These are phyloP conservation scores for Halenospora varia DNA, from an alignment of 495 filamentous ascomycete species.

Conservation along the genomic window DNA sequence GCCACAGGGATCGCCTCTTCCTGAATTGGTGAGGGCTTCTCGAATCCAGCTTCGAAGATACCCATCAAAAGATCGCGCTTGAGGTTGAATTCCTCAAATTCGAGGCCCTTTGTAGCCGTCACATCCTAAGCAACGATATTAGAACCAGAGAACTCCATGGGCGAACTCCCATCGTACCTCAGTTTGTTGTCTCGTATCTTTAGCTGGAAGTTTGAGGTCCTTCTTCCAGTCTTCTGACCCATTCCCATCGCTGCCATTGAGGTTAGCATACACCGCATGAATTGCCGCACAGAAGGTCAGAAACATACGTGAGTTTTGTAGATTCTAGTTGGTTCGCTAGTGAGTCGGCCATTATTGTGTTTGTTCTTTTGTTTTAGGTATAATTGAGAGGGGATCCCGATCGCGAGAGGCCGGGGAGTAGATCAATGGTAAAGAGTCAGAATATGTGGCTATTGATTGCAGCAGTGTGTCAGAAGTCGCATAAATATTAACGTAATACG, in stretches of 20 bases:
- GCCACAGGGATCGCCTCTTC: conserved; percentile 98
- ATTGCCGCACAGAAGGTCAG: neutral
- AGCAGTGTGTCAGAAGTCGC: neutral
- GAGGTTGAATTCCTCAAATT: conserved; percentile 95
- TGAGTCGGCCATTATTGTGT: conserved; percentile 29
- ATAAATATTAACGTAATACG: neutral
- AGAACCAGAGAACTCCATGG: conserved; percentile 18
- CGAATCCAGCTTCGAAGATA: conserved; percentile 97
- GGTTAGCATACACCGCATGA: conserved; percentile 23
- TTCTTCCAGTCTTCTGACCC: conserved; percentile 72
- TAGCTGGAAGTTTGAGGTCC: conserved; percentile 69
- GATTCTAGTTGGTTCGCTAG: conserved; percentile 68
- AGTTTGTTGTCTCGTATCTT: conserved; percentile 87
- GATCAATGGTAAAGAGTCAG: neutral
- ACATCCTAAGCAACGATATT: conserved; percentile 66
- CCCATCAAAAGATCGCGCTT: conserved; percentile 96
- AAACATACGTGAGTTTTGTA: conserved; percentile 53
- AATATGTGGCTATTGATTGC: neutral
- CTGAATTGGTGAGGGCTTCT: conserved; percentile 98
- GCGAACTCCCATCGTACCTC: conserved; percentile 55
- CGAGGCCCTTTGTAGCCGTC: conserved; percentile 91
- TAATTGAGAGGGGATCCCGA: neutral
- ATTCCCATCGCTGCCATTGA: conserved; percentile 38
- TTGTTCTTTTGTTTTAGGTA: no score
- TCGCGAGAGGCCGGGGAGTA: neutral